A percentile compares a stretch with the other conserved stretches of the same genome.
These are phyloP conservation scores for Lactarius psammicola DNA, from an alignment of 768 basidiomycete species.

Conservation along the genomic window DNA sequence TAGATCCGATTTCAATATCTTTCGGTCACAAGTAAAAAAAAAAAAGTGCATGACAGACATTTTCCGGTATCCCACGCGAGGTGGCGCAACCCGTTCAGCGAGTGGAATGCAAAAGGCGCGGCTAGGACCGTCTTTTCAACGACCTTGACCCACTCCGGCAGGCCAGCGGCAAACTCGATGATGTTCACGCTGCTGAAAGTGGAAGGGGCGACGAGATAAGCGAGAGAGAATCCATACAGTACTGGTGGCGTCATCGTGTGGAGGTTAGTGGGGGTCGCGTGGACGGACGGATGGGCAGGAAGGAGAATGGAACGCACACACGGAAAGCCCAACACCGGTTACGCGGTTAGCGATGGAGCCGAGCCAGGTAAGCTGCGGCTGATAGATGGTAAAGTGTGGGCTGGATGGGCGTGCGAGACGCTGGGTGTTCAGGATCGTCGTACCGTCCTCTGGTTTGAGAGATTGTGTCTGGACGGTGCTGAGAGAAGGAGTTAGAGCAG, in stretches of 20 bases:
- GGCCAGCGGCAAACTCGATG: conserved; percentile 62
- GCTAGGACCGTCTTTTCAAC: conserved; percentile 77
- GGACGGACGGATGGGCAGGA: background rate
- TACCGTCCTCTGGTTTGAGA: conserved; percentile 53
- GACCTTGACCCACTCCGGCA: conserved; percentile 78
- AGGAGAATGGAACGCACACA: conserved; percentile 49
- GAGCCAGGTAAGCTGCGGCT: conserved; percentile 90
- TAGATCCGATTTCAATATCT: conserved; percentile 34
- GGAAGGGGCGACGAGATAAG: conserved; percentile 79
- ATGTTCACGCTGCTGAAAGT: conserved; percentile 79
- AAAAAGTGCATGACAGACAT: conserved; percentile 54
- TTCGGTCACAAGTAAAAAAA: background rate
- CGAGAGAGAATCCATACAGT: conserved; percentile 84
- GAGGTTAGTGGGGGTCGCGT: background rate
- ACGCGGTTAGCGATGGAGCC: conserved; percentile 82
- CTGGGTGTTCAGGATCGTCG: conserved; percentile 79
- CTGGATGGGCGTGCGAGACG: conserved; percentile 85
- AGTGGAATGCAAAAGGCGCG: conserved; percentile 87
- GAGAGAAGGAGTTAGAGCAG: background rate
- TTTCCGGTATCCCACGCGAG: conserved; percentile 85
- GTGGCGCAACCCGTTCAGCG: conserved; percentile 87
- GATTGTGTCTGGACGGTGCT: conserved; percentile 67
- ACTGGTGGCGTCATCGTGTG: conserved; percentile 43
- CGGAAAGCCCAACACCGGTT: conserved; percentile 80
- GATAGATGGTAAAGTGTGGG: conserved; percentile 97